Conservation (phyloP, 2,329 filamentous ascomycete genomes). For the Botrytis byssoidea region DNA sequence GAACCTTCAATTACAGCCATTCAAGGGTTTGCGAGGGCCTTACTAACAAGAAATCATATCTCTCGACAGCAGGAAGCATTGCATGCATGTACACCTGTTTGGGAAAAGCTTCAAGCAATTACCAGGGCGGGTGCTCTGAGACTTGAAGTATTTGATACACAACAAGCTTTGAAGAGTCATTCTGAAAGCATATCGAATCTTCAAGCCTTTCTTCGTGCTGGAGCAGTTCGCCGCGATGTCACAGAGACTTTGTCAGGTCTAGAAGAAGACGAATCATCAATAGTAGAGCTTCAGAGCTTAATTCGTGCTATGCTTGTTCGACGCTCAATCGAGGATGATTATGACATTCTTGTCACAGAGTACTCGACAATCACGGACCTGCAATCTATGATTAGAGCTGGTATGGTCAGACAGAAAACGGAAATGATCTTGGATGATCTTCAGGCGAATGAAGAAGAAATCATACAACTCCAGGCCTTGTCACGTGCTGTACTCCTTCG, state of each 20-base stretch:
- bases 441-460: constrained; percentile 62
- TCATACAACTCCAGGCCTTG: constrained; percentile 71
- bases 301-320: constrained; percentile 62
- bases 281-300: constrained; percentile 56
- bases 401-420: constrained; percentile 59
- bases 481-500: constrained; percentile 78
- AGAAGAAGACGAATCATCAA: constrained; percentile 45
- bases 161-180: constrained; percentile 53
- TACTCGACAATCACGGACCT: constrained; percentile 57
- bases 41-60: constrained; percentile 57
- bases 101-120: constrained; percentile 48
- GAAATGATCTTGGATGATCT: constrained; percentile 67
- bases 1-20: constrained; percentile 52
- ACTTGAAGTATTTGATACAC: constrained; percentile 45
- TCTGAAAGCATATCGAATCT: constrained; percentile 38
- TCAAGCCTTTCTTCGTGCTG: constrained; percentile 48
- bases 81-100: constrained; percentile 49
- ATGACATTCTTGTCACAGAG: constrained; percentile 57
- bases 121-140: constrained; percentile 49
- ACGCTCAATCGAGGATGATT: constrained; percentile 48
- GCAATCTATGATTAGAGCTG: constrained; percentile 68
- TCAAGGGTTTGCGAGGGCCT: constrained; percentile 63
- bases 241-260: constrained; percentile 50
- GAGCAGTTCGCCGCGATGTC: constrained; percentile 53
- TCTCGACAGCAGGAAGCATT: constrained; percentile 52